Percentiles rank a stretch among this genome's conserved stretches.
These are phyloP conservation scores for Asterella californica DNA, from an alignment of 225 moss, liverwort and hornwort genomes.

Conservation along the genomic window DNA sequence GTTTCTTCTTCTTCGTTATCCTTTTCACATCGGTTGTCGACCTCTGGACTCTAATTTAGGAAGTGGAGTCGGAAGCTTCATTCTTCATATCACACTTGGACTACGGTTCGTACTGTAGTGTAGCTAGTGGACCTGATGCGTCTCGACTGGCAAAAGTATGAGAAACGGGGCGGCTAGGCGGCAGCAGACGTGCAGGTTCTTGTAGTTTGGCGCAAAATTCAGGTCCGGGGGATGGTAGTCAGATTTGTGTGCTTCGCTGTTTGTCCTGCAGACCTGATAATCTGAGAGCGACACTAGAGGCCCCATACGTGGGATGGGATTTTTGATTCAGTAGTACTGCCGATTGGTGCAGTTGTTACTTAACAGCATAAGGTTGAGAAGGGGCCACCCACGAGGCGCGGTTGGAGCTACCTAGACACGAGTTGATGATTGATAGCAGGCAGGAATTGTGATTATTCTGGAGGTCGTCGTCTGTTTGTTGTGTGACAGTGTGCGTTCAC, in stretches of 20 bases:
- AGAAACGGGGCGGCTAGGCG: background rate
- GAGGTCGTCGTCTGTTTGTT: background rate
- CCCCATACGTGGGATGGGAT: background rate
- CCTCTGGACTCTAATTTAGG: no score
- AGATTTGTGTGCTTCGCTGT: constrained; percentile 4
- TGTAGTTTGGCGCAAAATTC: background rate
- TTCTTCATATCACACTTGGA: no score
- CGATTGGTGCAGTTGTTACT: background rate
- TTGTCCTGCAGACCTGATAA: constrained; percentile 1
- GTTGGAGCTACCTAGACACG: background rate
- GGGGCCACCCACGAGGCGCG: background rate
- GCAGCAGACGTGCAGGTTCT: background rate
- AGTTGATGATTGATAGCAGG: background rate
- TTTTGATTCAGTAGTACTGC: no score
- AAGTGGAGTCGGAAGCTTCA: no score
- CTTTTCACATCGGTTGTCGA: no score
- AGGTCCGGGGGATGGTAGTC: background rate
- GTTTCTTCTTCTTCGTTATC: no score
- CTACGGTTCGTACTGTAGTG: no score
- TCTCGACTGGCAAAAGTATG: background rate
- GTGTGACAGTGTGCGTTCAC: background rate
- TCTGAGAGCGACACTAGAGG: background rate
- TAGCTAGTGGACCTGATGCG: background rate
- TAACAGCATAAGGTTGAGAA: background rate
- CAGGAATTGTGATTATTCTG: background rate